Base-by-base conservation (phyloP, 495 filamentous ascomycete genomes). In the Penicillium salamii region DNA sequence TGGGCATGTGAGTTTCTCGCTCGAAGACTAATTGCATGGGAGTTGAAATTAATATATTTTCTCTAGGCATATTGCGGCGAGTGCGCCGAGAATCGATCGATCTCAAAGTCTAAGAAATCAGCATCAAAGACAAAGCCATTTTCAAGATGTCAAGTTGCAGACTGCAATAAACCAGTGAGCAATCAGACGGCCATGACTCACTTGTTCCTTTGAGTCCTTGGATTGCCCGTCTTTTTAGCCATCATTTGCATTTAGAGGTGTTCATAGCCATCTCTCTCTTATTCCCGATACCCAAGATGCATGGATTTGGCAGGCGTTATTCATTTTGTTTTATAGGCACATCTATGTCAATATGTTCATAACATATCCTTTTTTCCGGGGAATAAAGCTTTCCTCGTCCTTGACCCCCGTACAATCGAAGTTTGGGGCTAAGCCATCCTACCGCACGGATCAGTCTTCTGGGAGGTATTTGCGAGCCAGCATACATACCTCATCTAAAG, bases 21-120 rank as follows among this genome's bases (percentile, higher is more conserved):
- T n/a, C n/a, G n/a, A n/a, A n/a, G n/a, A n/a, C n/a, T n/a, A n/a
- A n/a, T n/a, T n/a, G n/a, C n/a, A n/a, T n/a, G n/a, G n/a, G n/a
- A n/a, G n/a, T n/a, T 29, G 26, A 39, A 42, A 33, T 38, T 58
- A 49, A 59, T 21, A 17, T 29, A 19, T 36, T 5, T 18, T n/a
- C n/a, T n/a, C n/a, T 50, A 89, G 85, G 85, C 86, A 4, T 90
- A 88, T 57, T 90, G 86, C 61, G 86, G 86, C 34, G 76, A 79
- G 49, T 90, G 86, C 54, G 75, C 77, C 13, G 74, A 72, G 29
- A 70, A 82, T 36, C 76, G 85, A 5, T 68, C 63, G 5, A 26
- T 65, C 6, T 57, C 68, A 4, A 72, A 62, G 47, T 66, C 63
- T 18, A 73, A 67, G 50, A 75, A 66, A 36, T 32, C 53, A 14